These are phyloP conservation scores for Starmerella vitae DNA, from an alignment of 805 yeast genomes.

Conservation along the genomic window DNA sequence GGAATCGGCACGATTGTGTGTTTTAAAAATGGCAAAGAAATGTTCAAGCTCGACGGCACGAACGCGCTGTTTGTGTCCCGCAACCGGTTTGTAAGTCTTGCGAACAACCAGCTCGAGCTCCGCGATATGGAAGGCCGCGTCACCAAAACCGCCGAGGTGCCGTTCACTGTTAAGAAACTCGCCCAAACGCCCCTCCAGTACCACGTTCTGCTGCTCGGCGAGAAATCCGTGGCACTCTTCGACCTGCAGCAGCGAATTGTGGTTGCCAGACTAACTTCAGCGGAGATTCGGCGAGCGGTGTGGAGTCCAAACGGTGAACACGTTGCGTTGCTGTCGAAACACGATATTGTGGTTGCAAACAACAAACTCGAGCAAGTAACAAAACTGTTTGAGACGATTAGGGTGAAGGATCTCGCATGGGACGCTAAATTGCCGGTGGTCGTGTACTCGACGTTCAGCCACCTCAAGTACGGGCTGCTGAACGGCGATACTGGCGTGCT, in stretches of 20 bases:
- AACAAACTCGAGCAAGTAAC: conserved; percentile 62
- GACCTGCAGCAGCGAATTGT: conserved; percentile 89
- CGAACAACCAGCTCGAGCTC: conserved; percentile 57
- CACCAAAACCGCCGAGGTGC: conserved; percentile 60
- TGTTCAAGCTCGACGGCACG: conserved; percentile 43
- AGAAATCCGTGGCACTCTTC: conserved; percentile 58
- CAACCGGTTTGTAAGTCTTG: conserved; percentile 78
- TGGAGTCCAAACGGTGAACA: conserved; percentile 85
- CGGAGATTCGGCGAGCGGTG: conserved; percentile 71
- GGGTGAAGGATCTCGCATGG: conserved; percentile 96
- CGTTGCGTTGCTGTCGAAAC: conserved; percentile 80
- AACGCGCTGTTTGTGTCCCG: conserved; percentile 87
- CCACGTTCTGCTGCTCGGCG: conserved; percentile 58
- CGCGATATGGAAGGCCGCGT: conserved; percentile 69
- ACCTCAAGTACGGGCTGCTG: conserved; percentile 80
- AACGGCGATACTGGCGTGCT: conserved; percentile 94
- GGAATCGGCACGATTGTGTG: neutral
- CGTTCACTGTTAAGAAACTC: conserved; percentile 50
- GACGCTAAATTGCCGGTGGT: conserved; percentile 76
- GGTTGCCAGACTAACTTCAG: conserved; percentile 50
- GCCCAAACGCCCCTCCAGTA: conserved; percentile 67
- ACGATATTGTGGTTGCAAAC: conserved; percentile 70
- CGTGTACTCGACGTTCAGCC: conserved; percentile 87
- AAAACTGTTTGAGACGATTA: conserved; percentile 87
- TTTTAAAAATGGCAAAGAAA: neutral